Evolutionary conservation across 140 eudicot species (phyloP).

Genomic region (Stevia rebaudiana): DNA sequence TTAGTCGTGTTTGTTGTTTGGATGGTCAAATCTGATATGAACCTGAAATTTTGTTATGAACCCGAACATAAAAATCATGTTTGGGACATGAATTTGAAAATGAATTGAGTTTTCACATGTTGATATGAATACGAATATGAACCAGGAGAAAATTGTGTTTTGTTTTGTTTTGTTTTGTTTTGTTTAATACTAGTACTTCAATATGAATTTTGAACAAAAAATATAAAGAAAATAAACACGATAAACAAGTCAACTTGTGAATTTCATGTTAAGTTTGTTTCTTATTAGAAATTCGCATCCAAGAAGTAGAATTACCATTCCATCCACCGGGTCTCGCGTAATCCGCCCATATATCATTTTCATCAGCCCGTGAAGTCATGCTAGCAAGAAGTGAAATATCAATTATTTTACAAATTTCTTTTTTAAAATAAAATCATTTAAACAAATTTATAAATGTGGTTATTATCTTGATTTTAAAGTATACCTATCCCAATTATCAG

Average conservation of each 20-base stretch:
- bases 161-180: not conserved
- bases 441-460: not conserved
- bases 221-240: not conserved
- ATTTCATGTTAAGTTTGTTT: not conserved
- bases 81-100: not conserved
- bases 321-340: slow-evolving; percentile 93
- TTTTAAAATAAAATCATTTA: not conserved
- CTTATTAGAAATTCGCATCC: not conserved
- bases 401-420: not conserved
- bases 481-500: slow-evolving; percentile 79
- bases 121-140: not conserved
- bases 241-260: not conserved
- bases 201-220: not conserved
- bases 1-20: not conserved
- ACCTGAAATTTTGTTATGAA: not conserved
- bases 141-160: not conserved
- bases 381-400: slow-evolving; percentile 28
- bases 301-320: slow-evolving; percentile 47
- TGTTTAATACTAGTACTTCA: not conserved
- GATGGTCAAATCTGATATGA: not conserved
- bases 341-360: slow-evolving; percentile 76
- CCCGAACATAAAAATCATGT: not conserved
- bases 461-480: not conserved
- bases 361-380: slow-evolving; percentile 68
- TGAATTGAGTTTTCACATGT: not conserved